Base-by-base conservation (phyloP, 2,329 filamentous ascomycete genomes). In the Pyrenophora tritici-repentis region DNA sequence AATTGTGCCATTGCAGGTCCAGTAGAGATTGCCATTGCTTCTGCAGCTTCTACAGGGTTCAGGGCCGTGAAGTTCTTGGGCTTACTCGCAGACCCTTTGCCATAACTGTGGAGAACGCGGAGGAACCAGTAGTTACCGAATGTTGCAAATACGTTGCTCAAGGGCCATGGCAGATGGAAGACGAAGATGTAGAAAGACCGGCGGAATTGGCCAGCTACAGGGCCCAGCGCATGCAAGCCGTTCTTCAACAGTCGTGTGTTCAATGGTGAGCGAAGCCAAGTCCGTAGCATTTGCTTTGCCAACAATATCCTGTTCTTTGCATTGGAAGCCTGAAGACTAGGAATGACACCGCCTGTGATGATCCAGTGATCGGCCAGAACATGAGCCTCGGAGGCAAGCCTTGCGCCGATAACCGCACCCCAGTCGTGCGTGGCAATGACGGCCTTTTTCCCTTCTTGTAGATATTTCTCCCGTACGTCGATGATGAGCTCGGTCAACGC, bases 361-460 rank as follows among this genome's bases (percentile, higher is more conserved):
- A 85, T 77, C 60, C 81, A 83, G 34, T 81, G 76, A 66, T 85
- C 79, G 7, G 82, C 80, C 39, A 86, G 65, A 44, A 78, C 74
- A 16, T 77, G 75, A 22, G 83, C 83, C 60, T 85, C 83, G n/a
- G 79, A 73, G n/a, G 83, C 83, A 36, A 86, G 76, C 37, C 83
- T 75, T 58, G 78, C 81, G 3, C 75, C 76, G 14, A 85, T 62
- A 7, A 81, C 62, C 47, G 76, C 79, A 13, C 81, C 81, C 81
- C 81, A 83, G 53, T 84, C 81, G 67, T 83, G 81, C 4, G 70
- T 77, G 29, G 82, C 79, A 40, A 83, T 73, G 16, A 81, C 71
- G 1, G 77, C 51, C 56, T 61, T 66, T n/a, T 58, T 61, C 13
- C 57, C 55, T 9, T 62, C 52, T 5, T 61, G 47, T 14, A 65